Evolutionary conservation across 2,329 filamentous ascomycete species (phyloP).

Genomic region (Zymoseptoria brevis): DNA sequence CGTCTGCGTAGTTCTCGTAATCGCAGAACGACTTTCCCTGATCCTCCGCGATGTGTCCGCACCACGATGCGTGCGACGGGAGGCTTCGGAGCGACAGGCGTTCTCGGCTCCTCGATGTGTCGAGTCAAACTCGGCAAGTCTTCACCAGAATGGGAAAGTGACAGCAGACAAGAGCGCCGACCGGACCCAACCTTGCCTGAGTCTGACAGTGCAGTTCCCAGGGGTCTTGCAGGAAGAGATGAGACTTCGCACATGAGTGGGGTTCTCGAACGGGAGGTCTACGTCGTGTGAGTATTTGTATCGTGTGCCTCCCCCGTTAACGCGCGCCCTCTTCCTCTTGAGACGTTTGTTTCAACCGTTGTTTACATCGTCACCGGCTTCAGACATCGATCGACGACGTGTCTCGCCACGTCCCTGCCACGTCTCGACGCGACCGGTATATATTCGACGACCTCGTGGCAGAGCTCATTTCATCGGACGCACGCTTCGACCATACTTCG

Average conservation of each 20-base stretch:
- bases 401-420: neutral
- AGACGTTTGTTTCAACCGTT: neutral
- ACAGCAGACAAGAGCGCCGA: neutral
- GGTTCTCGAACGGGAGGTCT: neutral
- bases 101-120: neutral
- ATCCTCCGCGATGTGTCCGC: too few relatives aligned
- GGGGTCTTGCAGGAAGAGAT: neutral
- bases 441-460: constrained; percentile 2
- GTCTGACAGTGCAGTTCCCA: neutral
- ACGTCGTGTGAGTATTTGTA: neutral
- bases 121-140: neutral
- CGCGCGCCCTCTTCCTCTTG: too few relatives aligned
- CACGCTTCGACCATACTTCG: neutral
- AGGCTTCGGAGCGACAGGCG: too few relatives aligned
- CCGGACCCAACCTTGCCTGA: neutral
- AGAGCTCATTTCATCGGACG: constrained; percentile 1
- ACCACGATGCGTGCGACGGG: too few relatives aligned
- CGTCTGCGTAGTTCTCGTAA: too few relatives aligned
- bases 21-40: neutral
- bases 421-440: neutral
- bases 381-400: neutral
- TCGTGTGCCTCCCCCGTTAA: neutral
- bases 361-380: neutral
- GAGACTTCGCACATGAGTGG: neutral
- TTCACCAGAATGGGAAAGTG: neutral